Base-by-base conservation (phyloP, 1,284 basidiomycete genomes). In the Violaceomyces palustris region DNA sequence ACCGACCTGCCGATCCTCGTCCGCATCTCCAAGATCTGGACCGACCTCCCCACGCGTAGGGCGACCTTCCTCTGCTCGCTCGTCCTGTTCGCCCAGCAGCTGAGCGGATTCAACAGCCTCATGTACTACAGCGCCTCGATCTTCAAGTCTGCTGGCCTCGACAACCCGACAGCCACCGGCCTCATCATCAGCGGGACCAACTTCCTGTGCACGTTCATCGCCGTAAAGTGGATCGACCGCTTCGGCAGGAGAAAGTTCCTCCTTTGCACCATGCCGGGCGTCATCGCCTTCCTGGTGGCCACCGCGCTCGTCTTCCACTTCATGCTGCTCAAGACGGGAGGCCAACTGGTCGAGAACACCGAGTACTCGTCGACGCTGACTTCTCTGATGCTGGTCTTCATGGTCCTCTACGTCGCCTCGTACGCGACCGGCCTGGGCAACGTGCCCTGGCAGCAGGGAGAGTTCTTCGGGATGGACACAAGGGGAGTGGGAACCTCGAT, bases 391-490 rank as follows among this genome's bases (percentile, higher is more conserved):
- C 75, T 89, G 15, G 61, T 83, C 15, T 81, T 83, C 19, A 88
- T 89, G 85, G 82, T 88, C 52, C 68, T 86, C 55, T 90, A 84
- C 74, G 86, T 88, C 22, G 85, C 84, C 1, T 85, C 83, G 6
- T 90, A 88, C 67, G 87, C 86, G 0, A 62, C 64, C 8, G 73
- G 73, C 31, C 65, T 72, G 7, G 82, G 81, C 7, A 88, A 88
- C 65, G 84, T 88, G 1, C 86, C 87, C 0, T 89, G 87, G 87
- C 86, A 88, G 65, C 87, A 89, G 69, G 86, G 86, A 50, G 87
- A 89, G 70, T 79, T 89, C 21, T 88, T 88, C 74, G 78, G 68
- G 4, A 63, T 74, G 22, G 69, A 75, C 39, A 86, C 88, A 7
- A 81, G 87, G 42, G 87, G 87, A 3, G 80, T 89, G 35, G 87